These are phyloP conservation scores for Chenopodium suecicum DNA, from an alignment of 148 eudicot genomes.

Conservation along the genomic window DNA sequence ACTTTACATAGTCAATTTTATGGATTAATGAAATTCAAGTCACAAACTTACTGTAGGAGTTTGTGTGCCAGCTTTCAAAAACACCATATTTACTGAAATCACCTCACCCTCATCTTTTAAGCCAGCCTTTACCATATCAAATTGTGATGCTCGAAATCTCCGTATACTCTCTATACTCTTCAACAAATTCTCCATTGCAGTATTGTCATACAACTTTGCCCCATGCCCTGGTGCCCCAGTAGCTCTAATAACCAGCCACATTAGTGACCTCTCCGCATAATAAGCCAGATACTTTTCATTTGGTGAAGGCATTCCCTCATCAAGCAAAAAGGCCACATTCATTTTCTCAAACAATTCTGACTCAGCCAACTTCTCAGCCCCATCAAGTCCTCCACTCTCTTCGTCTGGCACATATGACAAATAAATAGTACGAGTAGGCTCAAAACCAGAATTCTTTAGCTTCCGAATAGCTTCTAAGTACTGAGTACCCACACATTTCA, in stretches of 20 bases:
- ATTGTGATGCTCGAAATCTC: slow-evolving; percentile 78
- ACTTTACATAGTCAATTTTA: neutral
- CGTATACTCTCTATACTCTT: slow-evolving; percentile 69
- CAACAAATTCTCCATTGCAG: slow-evolving; percentile 80
- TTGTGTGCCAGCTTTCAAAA: slow-evolving; percentile 85
- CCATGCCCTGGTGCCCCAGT: slow-evolving; percentile 93
- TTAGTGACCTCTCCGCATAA: slow-evolving; percentile 73
- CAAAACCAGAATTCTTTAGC: slow-evolving; percentile 56
- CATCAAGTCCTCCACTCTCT: slow-evolving; percentile 88
- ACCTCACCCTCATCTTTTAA: slow-evolving; percentile 79
- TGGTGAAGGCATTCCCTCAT: slow-evolving; percentile 80
- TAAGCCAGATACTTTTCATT: slow-evolving; percentile 55
- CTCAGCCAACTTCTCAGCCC: slow-evolving; percentile 62
- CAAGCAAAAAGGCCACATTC: slow-evolving; percentile 82
- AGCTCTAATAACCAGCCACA: slow-evolving; percentile 91
- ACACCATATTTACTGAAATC: slow-evolving; percentile 82
- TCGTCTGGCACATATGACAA: slow-evolving; percentile 86
- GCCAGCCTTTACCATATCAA: slow-evolving; percentile 84
- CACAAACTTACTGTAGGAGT: slow-evolving; percentile 65
- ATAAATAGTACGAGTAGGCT: slow-evolving; percentile 66
- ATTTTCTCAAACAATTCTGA: slow-evolving; percentile 56
- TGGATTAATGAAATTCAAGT: neutral
- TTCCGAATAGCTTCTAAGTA: slow-evolving; percentile 85
- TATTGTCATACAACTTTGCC: slow-evolving; percentile 78
- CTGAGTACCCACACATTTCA: slow-evolving; percentile 90